Evolutionary conservation across 768 basidiomycete genomes (phyloP).

Genomic region (Boletellus sp.): DNA sequence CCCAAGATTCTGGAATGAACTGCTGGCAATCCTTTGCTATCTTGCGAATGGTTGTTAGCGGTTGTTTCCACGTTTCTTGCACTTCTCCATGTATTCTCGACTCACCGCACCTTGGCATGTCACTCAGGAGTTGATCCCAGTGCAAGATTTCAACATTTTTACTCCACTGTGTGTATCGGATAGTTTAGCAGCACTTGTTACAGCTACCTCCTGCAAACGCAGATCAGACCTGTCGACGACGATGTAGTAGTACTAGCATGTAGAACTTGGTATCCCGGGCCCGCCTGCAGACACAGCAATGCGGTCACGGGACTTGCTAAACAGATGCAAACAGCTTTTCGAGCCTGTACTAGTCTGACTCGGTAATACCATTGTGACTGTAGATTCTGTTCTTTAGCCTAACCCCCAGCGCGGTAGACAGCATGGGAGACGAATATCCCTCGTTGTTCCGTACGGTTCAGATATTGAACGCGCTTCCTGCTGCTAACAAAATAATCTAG

Average conservation of each 20-base stretch:
- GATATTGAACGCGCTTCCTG: neutral
- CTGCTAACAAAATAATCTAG: slow-evolving; percentile 37
- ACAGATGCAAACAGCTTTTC: slow-evolving; percentile 18
- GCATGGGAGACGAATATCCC: slow-evolving; percentile 78
- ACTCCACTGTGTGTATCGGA: neutral
- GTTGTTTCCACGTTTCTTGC: slow-evolving; percentile 28
- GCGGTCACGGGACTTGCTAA: slow-evolving; percentile 8
- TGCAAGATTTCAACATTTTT: neutral
- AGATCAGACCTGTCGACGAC: neutral
- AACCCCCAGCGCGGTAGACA: neutral
- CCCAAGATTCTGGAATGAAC: slow-evolving; percentile 29
- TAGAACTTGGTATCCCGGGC: neutral
- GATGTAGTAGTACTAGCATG: neutral
- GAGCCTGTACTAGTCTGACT: no score
- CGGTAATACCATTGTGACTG: neutral
- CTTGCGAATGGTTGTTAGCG: slow-evolving; percentile 29
- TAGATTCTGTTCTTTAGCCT: neutral
- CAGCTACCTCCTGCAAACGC: neutral
- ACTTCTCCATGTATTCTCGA: slow-evolving; percentile 1
- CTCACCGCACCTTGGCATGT: slow-evolving; percentile 3
- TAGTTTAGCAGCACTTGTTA: neutral
- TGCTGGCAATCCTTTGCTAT: slow-evolving; percentile 31
- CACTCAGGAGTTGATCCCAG: neutral
- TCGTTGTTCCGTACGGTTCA: slow-evolving; percentile 66
- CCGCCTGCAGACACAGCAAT: neutral